phyloP scores from a whole-genome alignment of 192 early-diverging fungal species.

The Coemansia sp. region DNA sequence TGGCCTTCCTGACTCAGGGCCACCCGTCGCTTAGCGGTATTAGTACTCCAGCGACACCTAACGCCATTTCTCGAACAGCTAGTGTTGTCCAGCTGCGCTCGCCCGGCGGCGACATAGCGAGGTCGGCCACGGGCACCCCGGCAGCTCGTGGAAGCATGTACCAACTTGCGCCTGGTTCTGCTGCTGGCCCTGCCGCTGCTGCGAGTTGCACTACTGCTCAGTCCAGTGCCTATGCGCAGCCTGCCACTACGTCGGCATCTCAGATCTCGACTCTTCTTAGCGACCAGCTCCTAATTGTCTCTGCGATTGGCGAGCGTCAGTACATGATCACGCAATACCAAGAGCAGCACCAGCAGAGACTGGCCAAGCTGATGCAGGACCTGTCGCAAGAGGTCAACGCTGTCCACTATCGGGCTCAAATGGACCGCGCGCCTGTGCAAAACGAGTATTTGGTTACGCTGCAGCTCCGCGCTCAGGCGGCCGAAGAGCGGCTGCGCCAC shows the following conservation, averaged over 20 bases:
- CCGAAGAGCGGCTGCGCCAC: constrained; percentile 23
- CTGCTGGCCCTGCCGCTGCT: background rate
- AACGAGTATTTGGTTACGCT: constrained; percentile 33
- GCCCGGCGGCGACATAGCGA: background rate
- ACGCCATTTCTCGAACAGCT: constrained; percentile 29
- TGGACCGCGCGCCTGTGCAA: constrained; percentile 28
- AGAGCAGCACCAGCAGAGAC: constrained; percentile 43
- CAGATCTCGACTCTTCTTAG: constrained; percentile 42
- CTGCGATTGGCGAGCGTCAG: constrained; percentile 41
- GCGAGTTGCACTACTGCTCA: constrained; percentile 1
- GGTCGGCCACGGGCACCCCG: background rate
- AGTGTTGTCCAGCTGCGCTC: constrained; percentile 21
- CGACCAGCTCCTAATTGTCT: constrained; percentile 40
- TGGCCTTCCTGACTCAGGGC: constrained; percentile 21
- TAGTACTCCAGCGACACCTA: constrained; percentile 36
- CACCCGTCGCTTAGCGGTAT: constrained; percentile 15
- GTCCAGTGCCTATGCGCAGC: constrained; percentile 8
- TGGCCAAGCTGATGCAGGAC: constrained; percentile 49
- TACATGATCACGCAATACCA: constrained; percentile 23
- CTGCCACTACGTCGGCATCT: constrained; percentile 29
- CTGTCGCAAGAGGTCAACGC: constrained; percentile 44
- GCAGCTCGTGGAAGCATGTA: constrained; percentile 10
- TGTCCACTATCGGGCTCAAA: constrained; percentile 39
- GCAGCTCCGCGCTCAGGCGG: constrained; percentile 39
- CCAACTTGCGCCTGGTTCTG: background rate